Conservation (phyloP, 148 eudicot species). For the Talinum fruticosum region DNA sequence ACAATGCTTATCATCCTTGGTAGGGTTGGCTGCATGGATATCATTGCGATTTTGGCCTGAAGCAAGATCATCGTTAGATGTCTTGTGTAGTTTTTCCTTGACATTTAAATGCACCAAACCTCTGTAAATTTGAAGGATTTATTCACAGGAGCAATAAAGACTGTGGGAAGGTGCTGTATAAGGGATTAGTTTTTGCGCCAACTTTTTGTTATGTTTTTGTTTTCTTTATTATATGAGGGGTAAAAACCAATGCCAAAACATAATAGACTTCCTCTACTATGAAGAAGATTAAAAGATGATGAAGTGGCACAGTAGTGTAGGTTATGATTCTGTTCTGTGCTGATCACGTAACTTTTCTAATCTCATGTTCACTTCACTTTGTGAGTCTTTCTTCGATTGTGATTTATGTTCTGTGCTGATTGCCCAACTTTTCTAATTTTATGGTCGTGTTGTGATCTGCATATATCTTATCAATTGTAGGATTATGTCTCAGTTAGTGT, state of each 20-base stretch:
- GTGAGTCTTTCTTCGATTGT: not conserved
- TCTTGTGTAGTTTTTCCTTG: not conserved
- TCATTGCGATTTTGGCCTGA: not conserved
- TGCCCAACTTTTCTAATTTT: no score
- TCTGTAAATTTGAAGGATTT: not conserved
- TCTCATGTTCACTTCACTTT: not conserved
- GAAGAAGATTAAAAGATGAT: no score
- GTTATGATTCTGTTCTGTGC: no score
- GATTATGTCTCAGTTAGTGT: not conserved
- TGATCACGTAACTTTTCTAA: not conserved
- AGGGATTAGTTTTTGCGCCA: no score
- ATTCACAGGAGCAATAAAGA: not conserved
- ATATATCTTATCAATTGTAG: not conserved
- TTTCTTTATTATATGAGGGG: no score
- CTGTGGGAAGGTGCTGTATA: not conserved
- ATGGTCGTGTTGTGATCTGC: not conserved
- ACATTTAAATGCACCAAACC: not conserved
- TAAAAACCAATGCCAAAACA: no score
- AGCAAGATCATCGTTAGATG: not conserved
- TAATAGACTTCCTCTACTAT: no score
- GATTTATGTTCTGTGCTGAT: no score
- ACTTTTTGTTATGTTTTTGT: no score
- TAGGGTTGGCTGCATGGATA: not conserved
- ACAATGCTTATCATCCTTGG: not conserved
- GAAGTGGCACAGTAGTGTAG: no score